Evolutionary conservation across 768 basidiomycete genomes (phyloP).

Genomic region (Cystofilobasidium macerans): DNA sequence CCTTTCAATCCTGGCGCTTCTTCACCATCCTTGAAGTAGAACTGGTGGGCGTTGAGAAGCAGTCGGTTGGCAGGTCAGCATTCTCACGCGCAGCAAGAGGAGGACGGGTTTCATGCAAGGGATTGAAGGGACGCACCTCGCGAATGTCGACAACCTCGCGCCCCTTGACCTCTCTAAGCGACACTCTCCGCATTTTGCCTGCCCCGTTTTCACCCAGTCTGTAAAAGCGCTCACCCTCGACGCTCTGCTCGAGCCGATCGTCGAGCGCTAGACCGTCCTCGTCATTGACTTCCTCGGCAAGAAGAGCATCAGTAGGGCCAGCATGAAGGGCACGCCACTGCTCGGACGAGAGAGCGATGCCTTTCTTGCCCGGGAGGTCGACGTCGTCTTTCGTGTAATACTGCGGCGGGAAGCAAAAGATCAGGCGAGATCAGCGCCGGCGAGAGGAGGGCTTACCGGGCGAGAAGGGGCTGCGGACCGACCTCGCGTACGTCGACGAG

Average conservation of each 20-base stretch:
- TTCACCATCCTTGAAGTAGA: not conserved
- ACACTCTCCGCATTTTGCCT: not conserved
- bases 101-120: not conserved
- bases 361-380: not conserved
- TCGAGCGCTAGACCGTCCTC: not conserved
- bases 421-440: not conserved
- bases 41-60: not conserved
- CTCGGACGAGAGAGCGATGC: not conserved
- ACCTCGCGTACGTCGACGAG: slow-evolving; percentile 9
- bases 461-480: not conserved
- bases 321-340: not conserved
- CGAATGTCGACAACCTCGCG: not conserved
- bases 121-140: not conserved
- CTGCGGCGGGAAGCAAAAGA: not conserved
- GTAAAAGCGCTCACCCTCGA: not conserved
- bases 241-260: not conserved
- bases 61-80: not conserved
- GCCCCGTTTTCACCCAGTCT: not conserved
- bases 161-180: not conserved
- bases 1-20: not conserved
- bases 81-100: not conserved
- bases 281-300: not conserved
- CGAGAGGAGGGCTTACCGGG: not conserved
- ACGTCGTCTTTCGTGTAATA: not conserved
- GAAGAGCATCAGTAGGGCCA: not conserved